Evolutionary conservation across 768 basidiomycete species (phyloP), one percentile per base, ranked within the genome.

Genomic region (Glaciozyma antarctica): DNA sequence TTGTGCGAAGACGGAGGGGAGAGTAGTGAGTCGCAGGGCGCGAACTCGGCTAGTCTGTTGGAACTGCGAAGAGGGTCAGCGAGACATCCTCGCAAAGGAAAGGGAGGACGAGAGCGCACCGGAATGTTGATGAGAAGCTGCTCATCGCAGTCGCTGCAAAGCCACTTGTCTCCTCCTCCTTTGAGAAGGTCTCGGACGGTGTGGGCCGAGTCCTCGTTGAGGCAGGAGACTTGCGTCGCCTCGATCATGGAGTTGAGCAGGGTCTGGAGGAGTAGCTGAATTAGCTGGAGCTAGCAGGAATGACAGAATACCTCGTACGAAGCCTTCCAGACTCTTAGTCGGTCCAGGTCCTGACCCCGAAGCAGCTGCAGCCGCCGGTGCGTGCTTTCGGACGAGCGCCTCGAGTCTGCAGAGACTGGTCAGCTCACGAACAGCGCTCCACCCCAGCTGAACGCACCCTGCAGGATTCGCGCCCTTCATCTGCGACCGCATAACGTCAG

Each of bases 121-220:
- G 81, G 79, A 61, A 88, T 80, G 70, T 79, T 86, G 56, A 88
- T 64, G 30, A 88, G 77, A 10, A 88, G 79, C 74, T 88, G 85
- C 69, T 85, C 87, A 68, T 88, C 87, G 3, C 81, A 82, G 73
- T 88, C 86, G 71, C 85, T 86, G 66, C 82, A 78, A 61, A 88
- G 79, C 75, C 81, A 84, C 34, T 76, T 77, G 24, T 62, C 48
- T 60, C 73, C 75, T 19, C 75, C 74, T 69, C 79, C 84, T 0
- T 73, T 67, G 21, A 87, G 67, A 62, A 88, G 81, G 28, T 80
- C 78, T 67, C 81, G 80, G 54, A 88, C 73, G 44, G 80, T 78
- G 74, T 86, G 83, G 0, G 70, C 72, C 3, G 70, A 61, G 43
- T 79, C 75, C 72, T 89, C 88, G 73, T 89, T 88, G 69, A 89